A percentile compares a stretch with the other conserved stretches of the same genome.
phyloP scores from a whole-genome alignment of 2,329 filamentous ascomycete genomes.

The Clarireedia homoeocarpa region DNA sequence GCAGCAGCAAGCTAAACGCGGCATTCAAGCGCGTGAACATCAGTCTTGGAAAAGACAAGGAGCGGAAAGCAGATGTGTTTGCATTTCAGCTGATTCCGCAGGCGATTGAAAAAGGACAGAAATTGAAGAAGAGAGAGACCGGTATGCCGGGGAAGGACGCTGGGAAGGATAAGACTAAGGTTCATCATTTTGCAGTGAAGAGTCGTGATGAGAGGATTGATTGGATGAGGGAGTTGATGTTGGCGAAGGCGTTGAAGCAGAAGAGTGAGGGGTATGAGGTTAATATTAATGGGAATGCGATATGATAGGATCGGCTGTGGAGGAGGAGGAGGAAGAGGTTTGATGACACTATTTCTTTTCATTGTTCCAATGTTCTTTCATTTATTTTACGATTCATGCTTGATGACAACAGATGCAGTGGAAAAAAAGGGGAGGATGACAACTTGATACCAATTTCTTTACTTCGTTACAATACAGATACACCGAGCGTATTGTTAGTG shows the following conservation, averaged over 20 bases:
- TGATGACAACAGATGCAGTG: neutral
- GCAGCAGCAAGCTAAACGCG: constrained; percentile 69
- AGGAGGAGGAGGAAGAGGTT: neutral
- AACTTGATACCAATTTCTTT: neutral
- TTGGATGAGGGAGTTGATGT: constrained; percentile 93
- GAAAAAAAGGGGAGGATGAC: neutral
- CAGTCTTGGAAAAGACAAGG: constrained; percentile 41
- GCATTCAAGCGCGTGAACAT: constrained; percentile 77
- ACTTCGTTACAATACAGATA: neutral
- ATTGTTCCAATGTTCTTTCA: neutral
- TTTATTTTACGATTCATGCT: neutral
- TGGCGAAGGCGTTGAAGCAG: constrained; percentile 78
- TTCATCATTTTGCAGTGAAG: constrained; percentile 89
- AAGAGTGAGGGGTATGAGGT: constrained; percentile 79
- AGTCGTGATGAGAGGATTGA: constrained; percentile 85
- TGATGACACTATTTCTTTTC: neutral
- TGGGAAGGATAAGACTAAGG: constrained; percentile 56
- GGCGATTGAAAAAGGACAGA: constrained; percentile 35
- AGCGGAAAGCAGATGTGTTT: constrained; percentile 57
- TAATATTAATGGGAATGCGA: constrained; percentile 72
- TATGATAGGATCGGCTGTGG: constrained; percentile 32
- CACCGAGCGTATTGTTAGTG: neutral
- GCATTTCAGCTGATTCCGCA: constrained; percentile 76
- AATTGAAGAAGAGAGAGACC: constrained; percentile 39
- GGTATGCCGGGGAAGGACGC: constrained; percentile 39